Conservation (phyloP, 257 asterid genomes). For the Solanum megistacrolobum region DNA sequence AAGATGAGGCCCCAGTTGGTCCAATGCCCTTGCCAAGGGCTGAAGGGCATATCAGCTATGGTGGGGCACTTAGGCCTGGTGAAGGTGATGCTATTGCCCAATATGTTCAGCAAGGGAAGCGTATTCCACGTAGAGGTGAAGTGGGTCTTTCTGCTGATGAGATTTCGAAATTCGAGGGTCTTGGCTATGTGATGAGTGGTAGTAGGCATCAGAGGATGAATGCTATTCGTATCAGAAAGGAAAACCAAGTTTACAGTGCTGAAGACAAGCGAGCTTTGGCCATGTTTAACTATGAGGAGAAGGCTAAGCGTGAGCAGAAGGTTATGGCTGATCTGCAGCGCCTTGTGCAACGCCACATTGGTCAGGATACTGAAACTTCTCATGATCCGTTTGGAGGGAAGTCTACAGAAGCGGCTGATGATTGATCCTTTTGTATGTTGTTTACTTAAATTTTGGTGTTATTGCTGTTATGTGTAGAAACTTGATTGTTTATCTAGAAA, state of each 20-base stretch:
- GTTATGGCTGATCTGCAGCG: constrained; percentile 98
- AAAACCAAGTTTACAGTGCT: constrained; percentile 97
- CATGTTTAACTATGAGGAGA: constrained; percentile 97
- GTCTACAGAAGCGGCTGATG: constrained; percentile 49
- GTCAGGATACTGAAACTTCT: constrained; percentile 75
- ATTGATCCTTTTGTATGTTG: constrained; percentile 21
- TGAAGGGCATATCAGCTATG: constrained; percentile 95
- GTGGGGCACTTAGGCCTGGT: constrained; percentile 99
- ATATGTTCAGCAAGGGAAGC: constrained; percentile 98
- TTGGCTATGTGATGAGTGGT: constrained; percentile 99
- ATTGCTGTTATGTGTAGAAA: not conserved
- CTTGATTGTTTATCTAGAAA: not conserved
- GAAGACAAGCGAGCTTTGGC: constrained; percentile 97
- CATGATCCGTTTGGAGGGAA: constrained; percentile 82
- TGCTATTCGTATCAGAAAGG: constrained; percentile 97
- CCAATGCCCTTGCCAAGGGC: constrained; percentile 95
- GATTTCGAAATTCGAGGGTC: constrained; percentile 73
- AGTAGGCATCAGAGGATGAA: constrained; percentile 99
- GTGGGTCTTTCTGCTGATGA: constrained; percentile 98
- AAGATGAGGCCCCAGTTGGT: constrained; percentile 65
- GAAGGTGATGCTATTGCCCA: constrained; percentile 99
- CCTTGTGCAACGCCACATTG: constrained; percentile 91
- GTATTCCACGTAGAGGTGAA: constrained; percentile 99
- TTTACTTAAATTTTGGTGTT: not conserved
- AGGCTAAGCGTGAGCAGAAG: constrained; percentile 94